These are phyloP conservation scores for Huntiella omanensis DNA, from an alignment of 2,329 filamentous ascomycete species.

Conservation along the genomic window DNA sequence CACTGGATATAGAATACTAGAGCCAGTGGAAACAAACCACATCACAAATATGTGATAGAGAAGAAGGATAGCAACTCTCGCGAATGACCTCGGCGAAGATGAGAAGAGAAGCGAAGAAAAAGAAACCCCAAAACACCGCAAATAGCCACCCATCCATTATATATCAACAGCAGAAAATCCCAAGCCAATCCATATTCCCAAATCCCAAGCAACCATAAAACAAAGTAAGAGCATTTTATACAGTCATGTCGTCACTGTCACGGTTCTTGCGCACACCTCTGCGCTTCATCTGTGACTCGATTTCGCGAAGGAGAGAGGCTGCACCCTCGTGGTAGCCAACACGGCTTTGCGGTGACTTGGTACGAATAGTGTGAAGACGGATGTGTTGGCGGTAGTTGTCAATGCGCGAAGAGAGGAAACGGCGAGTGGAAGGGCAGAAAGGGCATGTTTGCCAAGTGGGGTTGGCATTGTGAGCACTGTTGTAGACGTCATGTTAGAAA, in stretches of 20 bases:
- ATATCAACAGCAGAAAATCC: not conserved
- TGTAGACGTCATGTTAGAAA: not conserved
- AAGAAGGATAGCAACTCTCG: conserved; percentile 1
- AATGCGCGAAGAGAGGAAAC: conserved; percentile 13
- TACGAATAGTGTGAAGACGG: conserved; percentile 18
- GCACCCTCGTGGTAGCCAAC: conserved; percentile 18
- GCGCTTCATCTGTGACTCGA: conserved; percentile 11
- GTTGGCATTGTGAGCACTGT: conserved; percentile 11
- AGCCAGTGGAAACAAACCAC: not conserved
- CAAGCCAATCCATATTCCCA: not conserved
- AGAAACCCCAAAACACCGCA: not conserved
- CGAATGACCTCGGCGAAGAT: not conserved
- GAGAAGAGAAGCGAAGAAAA: conserved; percentile 4
- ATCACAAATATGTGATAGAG: conserved; percentile 2
- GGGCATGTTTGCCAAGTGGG: conserved; percentile 9
- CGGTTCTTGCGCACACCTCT: conserved; percentile 11
- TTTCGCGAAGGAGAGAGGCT: conserved; percentile 12
- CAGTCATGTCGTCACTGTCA: conserved; percentile 1
- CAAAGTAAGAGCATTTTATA: not conserved
- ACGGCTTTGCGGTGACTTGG: conserved; percentile 15
- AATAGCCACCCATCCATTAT: not conserved
- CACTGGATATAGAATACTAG: not conserved
- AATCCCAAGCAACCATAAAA: not conserved
- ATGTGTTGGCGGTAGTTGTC: conserved; percentile 23
- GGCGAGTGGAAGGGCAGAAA: conserved; percentile 11